Evolutionary conservation across 164 flowering plant species (phyloP), one percentile per base, ranked within the genome.

Genomic region (Akebia trifoliata): DNA sequence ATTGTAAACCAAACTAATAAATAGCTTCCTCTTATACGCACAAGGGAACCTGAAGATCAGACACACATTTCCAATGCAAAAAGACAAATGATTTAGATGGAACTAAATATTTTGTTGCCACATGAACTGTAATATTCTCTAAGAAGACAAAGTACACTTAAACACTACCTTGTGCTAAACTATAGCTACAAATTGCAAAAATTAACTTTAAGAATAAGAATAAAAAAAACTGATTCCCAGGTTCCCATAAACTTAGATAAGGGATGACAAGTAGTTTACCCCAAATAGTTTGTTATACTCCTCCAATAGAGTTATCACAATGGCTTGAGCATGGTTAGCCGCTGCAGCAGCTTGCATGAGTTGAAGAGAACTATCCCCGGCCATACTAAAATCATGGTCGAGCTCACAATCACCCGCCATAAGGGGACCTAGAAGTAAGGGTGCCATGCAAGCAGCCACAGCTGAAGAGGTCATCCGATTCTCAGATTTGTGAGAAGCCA

Each of bases 391-490:
- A 64, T 81, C 80, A 76, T 75, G 67, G 48, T 78, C 91, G 56
- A 85, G 74, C 30, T 88, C 93, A 70, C 97, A 90, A 17, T 94
- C 99, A 53, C 99, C 97, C 12, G 91, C 87, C 58, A 94, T 64
- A 69, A 94, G 96, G 28, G 99, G 96, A 29, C 99, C 90, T 54
- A 94, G 87, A 70, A 94, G 95, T 69, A 94, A 76, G 39, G 99
- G 99, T 24, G 99, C 96, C 99, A 94, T 94, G 76, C 99, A 94
- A 59, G 99, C 99, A 52, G 99, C 95, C 50, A 94, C 96, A 59
- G 99, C 97, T 15, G 96, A 82, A 54, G 76, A 51, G 73, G 90
- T 86, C 99, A 94, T 94, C 70, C 87, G 71, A 65, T 90, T 94
- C 69, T 51, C 84, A 72, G 80, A 68, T 73, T 83, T 85, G 66